Percentiles rank a stretch among this genome's conserved stretches.
Evolutionary conservation across 1,284 basidiomycete species (phyloP).

Genomic region (Cryptococcus sp.): DNA sequence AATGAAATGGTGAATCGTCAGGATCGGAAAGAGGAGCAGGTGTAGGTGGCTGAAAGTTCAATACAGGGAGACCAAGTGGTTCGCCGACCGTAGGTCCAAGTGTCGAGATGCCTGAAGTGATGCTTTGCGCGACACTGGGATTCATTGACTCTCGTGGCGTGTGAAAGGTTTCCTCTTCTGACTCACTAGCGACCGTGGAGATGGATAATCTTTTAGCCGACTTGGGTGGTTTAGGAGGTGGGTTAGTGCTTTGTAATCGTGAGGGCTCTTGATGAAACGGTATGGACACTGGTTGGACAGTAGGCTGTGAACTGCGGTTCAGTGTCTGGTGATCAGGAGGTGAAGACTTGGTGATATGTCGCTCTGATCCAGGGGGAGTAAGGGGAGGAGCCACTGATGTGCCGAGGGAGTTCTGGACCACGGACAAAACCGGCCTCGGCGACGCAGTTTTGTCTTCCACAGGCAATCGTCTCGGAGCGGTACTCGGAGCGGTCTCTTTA

Average conservation of each 20-base stretch:
- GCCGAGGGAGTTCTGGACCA: slow-evolving; percentile 3
- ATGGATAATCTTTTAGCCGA: not conserved
- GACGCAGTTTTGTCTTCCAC: not conserved
- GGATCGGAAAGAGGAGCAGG: slow-evolving; percentile 29
- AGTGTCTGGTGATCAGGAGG: not conserved
- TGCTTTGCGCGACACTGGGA: not conserved
- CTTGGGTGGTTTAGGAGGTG: slow-evolving; percentile 1
- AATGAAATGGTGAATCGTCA: slow-evolving; percentile 23
- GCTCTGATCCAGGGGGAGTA: slow-evolving; percentile 16
- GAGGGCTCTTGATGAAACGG: not conserved
- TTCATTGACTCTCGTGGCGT: slow-evolving; percentile 19
- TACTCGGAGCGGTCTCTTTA: not conserved
- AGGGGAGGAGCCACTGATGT: slow-evolving; percentile 1
- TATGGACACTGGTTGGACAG: too few species aligned
- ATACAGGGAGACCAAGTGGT: slow-evolving; percentile 1
- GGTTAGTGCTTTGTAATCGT: not conserved
- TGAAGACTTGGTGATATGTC: slow-evolving; percentile 9
- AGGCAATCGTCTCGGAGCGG: not conserved
- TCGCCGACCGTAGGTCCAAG: too few species aligned
- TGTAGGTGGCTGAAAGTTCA: slow-evolving; percentile 28
- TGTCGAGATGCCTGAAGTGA: too few species aligned
- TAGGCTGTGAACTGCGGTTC: too few species aligned
- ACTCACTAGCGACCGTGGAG: not conserved
- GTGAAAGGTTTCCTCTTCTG: slow-evolving; percentile 16
- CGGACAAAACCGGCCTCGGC: slow-evolving; percentile 2